Evolutionary conservation across 2,329 filamentous ascomycete genomes (phyloP).

Genomic region (Cladosporium sp.): DNA sequence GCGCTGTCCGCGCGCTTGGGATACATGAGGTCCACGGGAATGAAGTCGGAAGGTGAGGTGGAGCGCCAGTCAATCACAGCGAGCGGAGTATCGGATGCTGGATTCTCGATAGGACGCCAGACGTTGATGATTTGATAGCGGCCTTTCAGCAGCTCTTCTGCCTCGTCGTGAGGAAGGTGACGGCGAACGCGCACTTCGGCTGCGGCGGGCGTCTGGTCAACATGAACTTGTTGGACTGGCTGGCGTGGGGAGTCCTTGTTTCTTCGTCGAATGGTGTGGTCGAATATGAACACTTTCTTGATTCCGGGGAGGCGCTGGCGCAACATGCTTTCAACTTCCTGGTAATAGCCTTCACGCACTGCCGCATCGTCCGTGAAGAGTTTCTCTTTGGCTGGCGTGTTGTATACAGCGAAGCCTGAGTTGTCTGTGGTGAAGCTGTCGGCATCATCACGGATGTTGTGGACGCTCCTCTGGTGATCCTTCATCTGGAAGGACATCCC

Average conservation of each 20-base stretch:
- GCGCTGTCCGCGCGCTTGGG: conserved; percentile 43
- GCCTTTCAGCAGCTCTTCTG: conserved; percentile 52
- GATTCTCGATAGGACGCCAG: conserved; percentile 62
- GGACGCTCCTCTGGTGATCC: conserved; percentile 46
- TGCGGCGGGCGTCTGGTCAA: conserved; percentile 65
- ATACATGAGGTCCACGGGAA: conserved; percentile 61
- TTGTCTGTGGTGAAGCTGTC: conserved; percentile 53
- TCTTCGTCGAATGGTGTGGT: conserved; percentile 64
- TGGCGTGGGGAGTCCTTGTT: conserved; percentile 53
- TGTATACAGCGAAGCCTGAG: conserved; percentile 55
- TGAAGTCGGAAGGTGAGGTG: conserved; percentile 54
- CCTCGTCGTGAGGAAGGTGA: conserved; percentile 54
- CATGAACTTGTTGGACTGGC: conserved; percentile 67
- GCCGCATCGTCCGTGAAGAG: conserved; percentile 53
- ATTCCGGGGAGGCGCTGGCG: conserved; percentile 51
- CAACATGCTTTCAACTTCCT: conserved; percentile 57
- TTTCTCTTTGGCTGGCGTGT: conserved; percentile 50
- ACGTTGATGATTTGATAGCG: conserved; percentile 68
- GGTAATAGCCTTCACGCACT: conserved; percentile 57
- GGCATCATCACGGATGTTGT: conserved; percentile 52
- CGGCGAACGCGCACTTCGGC: conserved; percentile 58
- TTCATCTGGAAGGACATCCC: conserved; percentile 50
- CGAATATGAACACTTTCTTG: conserved; percentile 64
- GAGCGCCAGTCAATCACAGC: conserved; percentile 64
- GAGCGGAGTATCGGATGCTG: conserved; percentile 64